A percentile compares a stretch with the other conserved stretches of the same genome.
Evolutionary conservation across 1,139 yeast species (phyloP).

Genomic region (Martiniozyma asiatica): DNA sequence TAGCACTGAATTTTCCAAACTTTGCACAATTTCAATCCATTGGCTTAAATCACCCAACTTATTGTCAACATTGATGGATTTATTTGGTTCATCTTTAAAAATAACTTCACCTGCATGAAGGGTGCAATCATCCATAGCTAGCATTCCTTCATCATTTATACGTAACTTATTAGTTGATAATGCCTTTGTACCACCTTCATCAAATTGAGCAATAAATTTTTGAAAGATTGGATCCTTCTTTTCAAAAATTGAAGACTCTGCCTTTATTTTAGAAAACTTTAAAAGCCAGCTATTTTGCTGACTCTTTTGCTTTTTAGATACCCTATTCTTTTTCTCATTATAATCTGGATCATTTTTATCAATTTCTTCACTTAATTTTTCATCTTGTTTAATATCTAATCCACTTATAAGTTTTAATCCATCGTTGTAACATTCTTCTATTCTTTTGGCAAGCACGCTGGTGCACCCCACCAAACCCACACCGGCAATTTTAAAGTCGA

Average conservation of each 20-base stretch:
- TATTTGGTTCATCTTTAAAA: too few species aligned
- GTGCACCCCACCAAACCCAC: conserved; percentile 78
- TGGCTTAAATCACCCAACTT: conserved; percentile 1
- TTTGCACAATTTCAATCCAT: conserved; percentile 5
- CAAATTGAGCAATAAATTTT: conserved; percentile 83
- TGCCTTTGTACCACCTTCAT: conserved; percentile 91
- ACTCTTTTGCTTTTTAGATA: conserved; percentile 1
- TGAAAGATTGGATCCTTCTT: conserved; percentile 67
- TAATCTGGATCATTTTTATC: conserved; percentile 23
- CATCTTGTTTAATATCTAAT: conserved; percentile 1
- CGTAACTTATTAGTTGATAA: conserved; percentile 60
- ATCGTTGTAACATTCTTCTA: conserved; percentile 53
- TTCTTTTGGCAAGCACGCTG: conserved; percentile 67
- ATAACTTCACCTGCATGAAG: too few species aligned
- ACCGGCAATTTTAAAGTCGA: conserved; percentile 65
- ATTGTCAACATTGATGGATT: too few species aligned
- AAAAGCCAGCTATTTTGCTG: too few species aligned
- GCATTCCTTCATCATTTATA: conserved; percentile 45
- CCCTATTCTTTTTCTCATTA: conserved; percentile 6
- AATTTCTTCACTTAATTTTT: conserved; percentile 13
- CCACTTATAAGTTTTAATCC: conserved; percentile 5
- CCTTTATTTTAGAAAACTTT: too few species aligned
- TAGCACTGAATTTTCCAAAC: too few species aligned
- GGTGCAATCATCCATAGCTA: conserved; percentile 20
- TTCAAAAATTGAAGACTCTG: conserved; percentile 19